Conservation (phyloP, 2,329 filamentous ascomycete species). For the Xylaria sp. region DNA sequence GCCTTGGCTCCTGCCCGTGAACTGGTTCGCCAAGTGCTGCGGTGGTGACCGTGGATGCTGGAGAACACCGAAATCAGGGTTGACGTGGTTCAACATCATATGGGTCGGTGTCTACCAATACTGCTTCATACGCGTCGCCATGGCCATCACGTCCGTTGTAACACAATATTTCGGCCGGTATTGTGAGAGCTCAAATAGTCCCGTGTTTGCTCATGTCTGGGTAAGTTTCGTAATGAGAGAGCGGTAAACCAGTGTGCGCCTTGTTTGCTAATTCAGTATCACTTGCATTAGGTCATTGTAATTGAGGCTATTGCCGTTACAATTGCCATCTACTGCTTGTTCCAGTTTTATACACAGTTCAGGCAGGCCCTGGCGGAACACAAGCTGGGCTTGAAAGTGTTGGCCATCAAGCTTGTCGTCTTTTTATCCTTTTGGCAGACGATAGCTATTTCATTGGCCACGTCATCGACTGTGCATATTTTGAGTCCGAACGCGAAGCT, state of each 20-base stretch:
- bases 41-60: conserved; percentile 76
- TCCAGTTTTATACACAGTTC: conserved; percentile 87
- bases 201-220: conserved; percentile 87
- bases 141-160: conserved; percentile 81
- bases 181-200: conserved; percentile 81
- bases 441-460: conserved; percentile 62
- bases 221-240: conserved; percentile 56
- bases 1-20: conserved; percentile 80
- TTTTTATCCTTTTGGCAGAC: conserved; percentile 92
- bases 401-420: conserved; percentile 90
- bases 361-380: conserved; percentile 75
- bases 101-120: conserved; percentile 89
- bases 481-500: conserved; percentile 69
- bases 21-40: conserved; percentile 75
- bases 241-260: neutral
- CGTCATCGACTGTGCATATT: conserved; percentile 68
- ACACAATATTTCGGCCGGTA: conserved; percentile 76
- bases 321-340: conserved; percentile 88
- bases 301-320: conserved; percentile 79
- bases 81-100: conserved; percentile 92
- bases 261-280: conserved; percentile 1
- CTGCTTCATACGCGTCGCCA: conserved; percentile 81
- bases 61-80: conserved; percentile 79
- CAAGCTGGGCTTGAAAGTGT: conserved; percentile 80
- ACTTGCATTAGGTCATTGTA: conserved; percentile 63